Conservation (phyloP, 345 rosid species). For the Rhizophora mangle region DNA sequence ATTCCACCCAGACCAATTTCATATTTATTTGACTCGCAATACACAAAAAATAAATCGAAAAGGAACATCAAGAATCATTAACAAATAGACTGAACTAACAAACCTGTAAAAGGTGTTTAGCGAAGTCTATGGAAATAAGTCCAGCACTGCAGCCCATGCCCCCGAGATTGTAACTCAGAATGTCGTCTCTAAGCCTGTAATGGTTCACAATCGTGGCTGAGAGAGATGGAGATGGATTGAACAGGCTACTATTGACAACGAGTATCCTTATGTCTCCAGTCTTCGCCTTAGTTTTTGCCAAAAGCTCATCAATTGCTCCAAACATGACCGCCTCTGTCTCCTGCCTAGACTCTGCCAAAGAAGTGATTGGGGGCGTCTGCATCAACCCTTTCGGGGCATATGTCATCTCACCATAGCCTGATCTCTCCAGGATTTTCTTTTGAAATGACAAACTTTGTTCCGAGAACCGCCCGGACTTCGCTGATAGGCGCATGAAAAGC, state of each 20-base stretch:
- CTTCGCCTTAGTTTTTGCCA: constrained; percentile 14
- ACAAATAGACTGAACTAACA: background rate
- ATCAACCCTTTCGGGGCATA: constrained; percentile 10
- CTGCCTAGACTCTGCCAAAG: constrained; percentile 2
- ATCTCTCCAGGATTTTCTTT: constrained; percentile 17
- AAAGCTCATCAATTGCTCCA: constrained; percentile 22
- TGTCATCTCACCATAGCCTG: constrained; percentile 20
- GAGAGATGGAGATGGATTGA: constrained; percentile 27
- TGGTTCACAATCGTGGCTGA: constrained; percentile 20
- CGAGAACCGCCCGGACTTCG: background rate
- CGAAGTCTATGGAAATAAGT: constrained; percentile 17
- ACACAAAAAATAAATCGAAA: no score
- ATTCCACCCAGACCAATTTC: no score
- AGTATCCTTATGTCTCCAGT: constrained; percentile 20
- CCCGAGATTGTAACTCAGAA: constrained; percentile 26
- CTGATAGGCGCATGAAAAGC: constrained; percentile 1
- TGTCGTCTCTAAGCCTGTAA: constrained; percentile 22
- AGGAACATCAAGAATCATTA: background rate
- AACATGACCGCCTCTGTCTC: constrained; percentile 20
- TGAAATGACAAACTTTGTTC: constrained; percentile 18
- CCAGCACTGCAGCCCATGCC: constrained; percentile 36
- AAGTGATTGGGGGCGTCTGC: background rate
- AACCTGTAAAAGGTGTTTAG: constrained; percentile 16
- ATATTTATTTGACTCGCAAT: no score
- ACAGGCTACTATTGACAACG: constrained; percentile 25